Base-by-base conservation (phyloP, 2,329 filamentous ascomycete species). In the Aspergillus sp. region DNA sequence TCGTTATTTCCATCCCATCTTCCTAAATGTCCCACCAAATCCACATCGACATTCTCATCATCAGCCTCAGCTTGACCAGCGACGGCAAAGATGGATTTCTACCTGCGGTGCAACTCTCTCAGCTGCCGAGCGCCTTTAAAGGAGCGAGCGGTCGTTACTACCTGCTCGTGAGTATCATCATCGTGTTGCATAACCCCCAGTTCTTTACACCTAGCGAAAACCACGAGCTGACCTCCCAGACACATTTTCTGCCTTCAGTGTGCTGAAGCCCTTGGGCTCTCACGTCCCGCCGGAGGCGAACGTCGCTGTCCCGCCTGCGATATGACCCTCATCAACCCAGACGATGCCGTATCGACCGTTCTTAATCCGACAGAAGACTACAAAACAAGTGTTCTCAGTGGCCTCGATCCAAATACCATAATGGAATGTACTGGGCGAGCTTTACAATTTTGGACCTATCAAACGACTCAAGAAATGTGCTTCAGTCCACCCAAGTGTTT, bases 231-330 rank as follows among this genome's bases (percentile, higher is more conserved):
- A 48, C 35, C 7, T 21, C 12, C 35, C 37, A 92, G 92, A 61
- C 93, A 97, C 74, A 88, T 96, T 43, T 96, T 96, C 75, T 97
- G 93, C 70, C 74, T 86, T 2, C 79, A 84, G 17, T 98, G 93
- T 68, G 88, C 90, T 24, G 82, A 87, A 37, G 78, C 73, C 4
- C 79, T 86, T 14, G 86, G 87, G 1, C 78, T 96, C n/a, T 81
- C 83, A 1, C 79, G 76, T 15, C 79, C 83, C 23, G 78, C 79
- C 3, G 78, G 80, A 44, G 79, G 80, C 31, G 76, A 82, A 57
- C 80, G 83, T 43, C 76, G 76, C 1, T 98, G 93, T 70, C 93
- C 91, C 54, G 90, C 90, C 24, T 98, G 93, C 69, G 79, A 84
- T 35, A 83, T 85, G 2, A 80, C 81, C 8, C 82, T 97, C 2